Base-by-base conservation (phyloP, 108 stramenopile genomes). In the Ochromonas danica region DNA sequence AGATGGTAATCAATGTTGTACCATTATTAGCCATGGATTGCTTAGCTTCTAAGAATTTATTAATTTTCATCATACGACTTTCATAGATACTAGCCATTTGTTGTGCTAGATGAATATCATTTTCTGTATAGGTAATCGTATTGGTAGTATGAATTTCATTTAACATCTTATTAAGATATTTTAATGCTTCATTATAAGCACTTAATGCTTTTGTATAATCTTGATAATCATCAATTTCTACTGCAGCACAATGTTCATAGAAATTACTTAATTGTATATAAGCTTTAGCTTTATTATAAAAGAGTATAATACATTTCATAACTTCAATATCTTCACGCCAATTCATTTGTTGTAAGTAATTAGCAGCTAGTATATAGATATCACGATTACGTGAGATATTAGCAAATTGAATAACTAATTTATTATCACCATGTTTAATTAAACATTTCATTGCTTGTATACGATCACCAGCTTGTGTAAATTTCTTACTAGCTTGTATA, bases 291-390 rank as follows among this genome's bases (percentile, higher is more conserved):
- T 90, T 90, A 61, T 85, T 82, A 80, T 91, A 92, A 43, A 91
- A 91, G 27, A 60, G 31, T 43, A 91, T 86, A 61, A 92, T 91
- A 0, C 81, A 43, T 80, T 90, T 89, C 81, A 89, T 89, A 65
- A 91, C 74, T 51, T 90, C 79, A 10, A 87, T 70, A 36, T 85
- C 80, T 65, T 78, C 43, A 79, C 78, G 63, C 89, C 90, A 90
- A 80, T 89, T 88, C 80, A 89, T 61, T 61, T 85, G 85, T 70
- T 90, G 90, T 39, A 92, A 74, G 61, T 90, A 91, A 78, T 90
- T 91, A 17, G 90, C 91, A 1, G 90, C 90, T 63, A 92, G 82
- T 1, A 87, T 85, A 71, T 90, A 91, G 22, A 92, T 90, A 30
- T 91, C 90, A 3, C 72, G 61, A 62, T 70, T 75, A 14, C 90